Percentiles rank a stretch among this genome's conserved stretches.
These are phyloP conservation scores for Endocarpon pusillum DNA, from an alignment of 495 filamentous ascomycete genomes.

Conservation along the genomic window DNA sequence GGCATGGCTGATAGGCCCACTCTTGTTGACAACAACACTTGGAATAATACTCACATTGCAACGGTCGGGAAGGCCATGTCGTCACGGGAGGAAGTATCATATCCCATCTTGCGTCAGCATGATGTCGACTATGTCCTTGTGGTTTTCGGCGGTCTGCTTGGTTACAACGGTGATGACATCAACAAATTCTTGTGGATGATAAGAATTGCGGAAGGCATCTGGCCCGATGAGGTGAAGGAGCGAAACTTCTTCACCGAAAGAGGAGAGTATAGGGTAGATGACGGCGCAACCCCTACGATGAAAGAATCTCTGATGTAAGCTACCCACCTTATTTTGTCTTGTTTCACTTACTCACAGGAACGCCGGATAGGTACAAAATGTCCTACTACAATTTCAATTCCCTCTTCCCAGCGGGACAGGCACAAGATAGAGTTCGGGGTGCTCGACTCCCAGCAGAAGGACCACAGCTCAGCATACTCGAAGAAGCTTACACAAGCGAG, in stretches of 20 bases:
- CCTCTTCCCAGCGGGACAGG: conserved; percentile 85
- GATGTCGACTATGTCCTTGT: conserved; percentile 97
- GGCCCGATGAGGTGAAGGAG: conserved; percentile 97
- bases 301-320: conserved; percentile 95
- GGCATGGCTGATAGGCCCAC: conserved; percentile 98
- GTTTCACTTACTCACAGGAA: conserved; percentile 2
- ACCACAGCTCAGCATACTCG: conserved; percentile 71
- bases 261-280: conserved; percentile 92
- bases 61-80: conserved; percentile 99
- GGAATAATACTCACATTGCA: conserved; percentile 99
- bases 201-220: conserved; percentile 95
- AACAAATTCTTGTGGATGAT: conserved; percentile 99
- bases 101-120: conserved; percentile 93
- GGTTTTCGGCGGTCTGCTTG: conserved; percentile 89
- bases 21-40: conserved; percentile 98
- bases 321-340: background rate
- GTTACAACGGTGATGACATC: conserved; percentile 99
- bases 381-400: conserved; percentile 95
- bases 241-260: conserved; percentile 88
- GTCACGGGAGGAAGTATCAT: conserved; percentile 92
- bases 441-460: conserved; percentile 66
- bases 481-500: conserved; percentile 97
- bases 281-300: conserved; percentile 91
- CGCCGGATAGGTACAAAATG: conserved; percentile 90
- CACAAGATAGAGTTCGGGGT: conserved; percentile 77